phyloP scores from a whole-genome alignment of 2,329 filamentous ascomycete species.

The Colletotrichum nymphaeae region DNA sequence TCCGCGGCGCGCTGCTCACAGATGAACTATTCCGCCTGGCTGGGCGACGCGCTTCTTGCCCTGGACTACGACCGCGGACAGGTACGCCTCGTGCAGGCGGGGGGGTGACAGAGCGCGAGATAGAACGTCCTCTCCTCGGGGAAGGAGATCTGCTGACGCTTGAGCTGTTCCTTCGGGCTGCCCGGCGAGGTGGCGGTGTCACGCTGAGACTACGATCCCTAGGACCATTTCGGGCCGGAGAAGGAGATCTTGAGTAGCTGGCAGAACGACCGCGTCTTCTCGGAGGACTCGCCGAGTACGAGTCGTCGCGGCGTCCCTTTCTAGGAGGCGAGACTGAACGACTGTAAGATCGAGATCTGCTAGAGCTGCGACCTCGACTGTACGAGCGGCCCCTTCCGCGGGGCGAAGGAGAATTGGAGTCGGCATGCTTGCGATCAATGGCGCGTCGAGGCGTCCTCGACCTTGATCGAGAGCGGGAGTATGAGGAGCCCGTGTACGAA shows the following conservation, averaged over 20 bases:
- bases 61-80: slow-evolving; percentile 24
- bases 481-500: slow-evolving; percentile 74
- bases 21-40: slow-evolving; percentile 49
- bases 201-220: slow-evolving; percentile 32
- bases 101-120: slow-evolving; percentile 39
- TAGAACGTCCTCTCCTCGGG: slow-evolving; percentile 38
- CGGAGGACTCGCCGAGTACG: slow-evolving; percentile 46
- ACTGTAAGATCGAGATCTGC: slow-evolving; percentile 50
- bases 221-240: slow-evolving; percentile 42
- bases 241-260: slow-evolving; percentile 43
- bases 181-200: slow-evolving; percentile 37
- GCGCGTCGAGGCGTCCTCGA: slow-evolving; percentile 54
- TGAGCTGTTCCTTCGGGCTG: slow-evolving; percentile 46
- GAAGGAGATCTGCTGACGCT: slow-evolving; percentile 45
- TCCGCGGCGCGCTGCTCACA: slow-evolving; percentile 43
- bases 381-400: slow-evolving; percentile 44
- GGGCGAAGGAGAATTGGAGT: slow-evolving; percentile 45
- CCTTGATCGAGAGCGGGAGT: slow-evolving; percentile 63
- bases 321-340: slow-evolving; percentile 36
- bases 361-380: slow-evolving; percentile 46
- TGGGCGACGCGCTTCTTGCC: slow-evolving; percentile 35
- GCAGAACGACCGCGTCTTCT: slow-evolving; percentile 39
- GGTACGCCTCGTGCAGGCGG: slow-evolving; percentile 18
- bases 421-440: slow-evolving; percentile 50
- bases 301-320: slow-evolving; percentile 34